Conservation (phyloP, 192 early-diverging fungal species). For the Coemansia javaensis region DNA sequence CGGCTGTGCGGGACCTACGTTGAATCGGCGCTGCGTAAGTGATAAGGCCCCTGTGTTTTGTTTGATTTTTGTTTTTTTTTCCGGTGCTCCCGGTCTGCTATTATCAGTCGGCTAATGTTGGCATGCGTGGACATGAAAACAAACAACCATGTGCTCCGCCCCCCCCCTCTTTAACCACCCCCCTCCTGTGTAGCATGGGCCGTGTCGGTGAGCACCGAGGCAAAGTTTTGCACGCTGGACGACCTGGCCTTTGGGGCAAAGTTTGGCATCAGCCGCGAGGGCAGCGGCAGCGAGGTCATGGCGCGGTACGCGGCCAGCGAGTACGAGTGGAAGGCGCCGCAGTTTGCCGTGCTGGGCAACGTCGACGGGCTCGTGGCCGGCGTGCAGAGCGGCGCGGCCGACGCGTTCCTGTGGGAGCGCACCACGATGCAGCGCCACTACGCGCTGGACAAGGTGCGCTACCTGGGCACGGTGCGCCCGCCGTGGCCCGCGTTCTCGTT, state of each 20-base stretch:
- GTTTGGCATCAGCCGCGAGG: constrained; percentile 63
- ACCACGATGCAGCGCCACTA: constrained; percentile 90
- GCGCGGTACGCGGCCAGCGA: constrained; percentile 60
- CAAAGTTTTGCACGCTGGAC: constrained; percentile 38
- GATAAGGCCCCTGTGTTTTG: not conserved
- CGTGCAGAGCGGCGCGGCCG: constrained; percentile 56
- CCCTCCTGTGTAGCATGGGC: constrained; percentile 57
- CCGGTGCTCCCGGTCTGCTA: too few relatives aligned
- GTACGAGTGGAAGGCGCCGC: constrained; percentile 56
- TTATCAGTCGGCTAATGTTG: too few relatives aligned
- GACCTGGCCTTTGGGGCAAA: constrained; percentile 39
- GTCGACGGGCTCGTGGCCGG: constrained; percentile 67
- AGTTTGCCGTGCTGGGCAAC: constrained; percentile 70
- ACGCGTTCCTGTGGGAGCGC: constrained; percentile 88
- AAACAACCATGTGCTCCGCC: constrained; percentile 1
- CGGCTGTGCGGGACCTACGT: constrained; percentile 79
- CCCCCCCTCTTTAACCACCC: too few relatives aligned
- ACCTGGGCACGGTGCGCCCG: constrained; percentile 73
- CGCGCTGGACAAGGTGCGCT: constrained; percentile 60
- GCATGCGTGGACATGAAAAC: not conserved
- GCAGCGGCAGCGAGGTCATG: constrained; percentile 78
- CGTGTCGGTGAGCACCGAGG: constrained; percentile 55
- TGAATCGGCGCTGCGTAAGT: constrained; percentile 63
- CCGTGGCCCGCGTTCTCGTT: constrained; percentile 88
- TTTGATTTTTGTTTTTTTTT: not conserved